Percentiles rank a stretch among this genome's conserved stretches.
These are phyloP conservation scores for Forsythia viridissima DNA, from an alignment of 257 asterid species.

Conservation along the genomic window DNA sequence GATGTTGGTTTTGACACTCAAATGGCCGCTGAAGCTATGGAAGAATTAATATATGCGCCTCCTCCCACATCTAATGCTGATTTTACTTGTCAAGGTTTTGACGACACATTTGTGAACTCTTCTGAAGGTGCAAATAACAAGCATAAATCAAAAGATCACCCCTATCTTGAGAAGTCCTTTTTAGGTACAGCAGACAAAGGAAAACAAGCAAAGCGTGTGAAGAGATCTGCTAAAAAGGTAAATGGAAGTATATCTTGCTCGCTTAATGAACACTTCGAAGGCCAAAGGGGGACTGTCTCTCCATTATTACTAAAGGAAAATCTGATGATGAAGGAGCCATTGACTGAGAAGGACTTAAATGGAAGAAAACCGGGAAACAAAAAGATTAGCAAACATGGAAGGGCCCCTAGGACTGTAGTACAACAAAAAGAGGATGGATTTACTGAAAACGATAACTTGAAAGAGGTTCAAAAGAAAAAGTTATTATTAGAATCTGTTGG, in stretches of 20 bases:
- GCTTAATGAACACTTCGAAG: constrained; percentile 19
- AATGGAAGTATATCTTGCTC: constrained; percentile 17
- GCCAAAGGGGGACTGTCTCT: constrained; percentile 20
- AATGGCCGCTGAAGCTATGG: constrained; percentile 93
- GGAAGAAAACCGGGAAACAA: constrained; percentile 9
- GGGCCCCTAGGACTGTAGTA: constrained; percentile 19
- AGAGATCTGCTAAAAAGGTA: constrained; percentile 23
- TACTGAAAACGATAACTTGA: constrained; percentile 22
- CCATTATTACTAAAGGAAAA: constrained; percentile 18
- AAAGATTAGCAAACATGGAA: constrained; percentile 24
- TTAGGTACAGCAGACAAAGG: constrained; percentile 37
- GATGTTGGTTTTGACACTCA: constrained; percentile 79
- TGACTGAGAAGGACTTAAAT: constrained; percentile 23
- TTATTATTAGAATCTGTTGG: constrained; percentile 22
- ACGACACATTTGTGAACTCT: constrained; percentile 21
- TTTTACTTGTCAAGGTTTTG: constrained; percentile 35
- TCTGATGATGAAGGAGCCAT: constrained; percentile 21
- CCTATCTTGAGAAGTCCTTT: constrained; percentile 27
- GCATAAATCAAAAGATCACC: constrained; percentile 20
- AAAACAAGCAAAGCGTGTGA: constrained; percentile 40
- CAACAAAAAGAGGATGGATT: constrained; percentile 24
- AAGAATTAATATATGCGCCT: constrained; percentile 51
- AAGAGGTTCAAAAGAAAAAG: constrained; percentile 16
- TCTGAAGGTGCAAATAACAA: constrained; percentile 20
- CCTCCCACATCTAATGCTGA: constrained; percentile 36